Evolutionary conservation across 1,284 basidiomycete genomes (phyloP), one percentile per base, ranked within the genome.

Genomic region (Peniophora sp.): DNA sequence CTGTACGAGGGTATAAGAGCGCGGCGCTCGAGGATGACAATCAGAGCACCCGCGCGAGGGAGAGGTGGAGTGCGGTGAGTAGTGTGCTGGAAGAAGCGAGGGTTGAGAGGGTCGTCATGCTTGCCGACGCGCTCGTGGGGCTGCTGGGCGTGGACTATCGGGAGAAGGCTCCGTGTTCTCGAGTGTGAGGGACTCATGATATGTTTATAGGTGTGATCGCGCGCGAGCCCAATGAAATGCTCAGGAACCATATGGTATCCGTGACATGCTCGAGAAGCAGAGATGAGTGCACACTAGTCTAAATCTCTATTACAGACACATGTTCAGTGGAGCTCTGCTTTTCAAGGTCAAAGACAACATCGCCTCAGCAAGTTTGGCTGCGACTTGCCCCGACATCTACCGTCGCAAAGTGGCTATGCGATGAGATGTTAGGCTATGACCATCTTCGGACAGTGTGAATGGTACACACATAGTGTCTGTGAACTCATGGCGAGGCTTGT

Each of bases 231-330:
- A 74, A 82, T 53, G 74, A 74, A 6, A 81, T 86, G 36, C 71
- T 89, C 14, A 71, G 71, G 27, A 76, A 78, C 24, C 82, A 85
- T 0, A 81, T 83, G 3, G 73, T 78, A 48, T 73, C 89, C 15
- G 83, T 89, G 60, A n/a, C n/a, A n/a, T n/a, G n/a, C n/a, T n/a
- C n/a, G 65, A 79, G 46, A 89, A 88, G 58, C 81, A 84, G 12
- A 45, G n/a, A n/a, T n/a, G n/a, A n/a, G n/a, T n/a, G n/a, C n/a
- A n/a, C n/a, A n/a, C n/a, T n/a, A n/a, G n/a, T n/a, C n/a, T n/a
- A n/a, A n/a, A n/a, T n/a, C n/a, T n/a, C n/a, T n/a, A n/a, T n/a
- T n/a, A n/a, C n/a, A n/a, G n/a, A n/a, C n/a, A n/a, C n/a, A n/a
- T n/a, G n/a, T n/a, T n/a, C n/a, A n/a, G n/a, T n/a, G n/a, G n/a